Base-by-base conservation (phyloP, 257 asterid species). In the Solanum raphanifolium region DNA sequence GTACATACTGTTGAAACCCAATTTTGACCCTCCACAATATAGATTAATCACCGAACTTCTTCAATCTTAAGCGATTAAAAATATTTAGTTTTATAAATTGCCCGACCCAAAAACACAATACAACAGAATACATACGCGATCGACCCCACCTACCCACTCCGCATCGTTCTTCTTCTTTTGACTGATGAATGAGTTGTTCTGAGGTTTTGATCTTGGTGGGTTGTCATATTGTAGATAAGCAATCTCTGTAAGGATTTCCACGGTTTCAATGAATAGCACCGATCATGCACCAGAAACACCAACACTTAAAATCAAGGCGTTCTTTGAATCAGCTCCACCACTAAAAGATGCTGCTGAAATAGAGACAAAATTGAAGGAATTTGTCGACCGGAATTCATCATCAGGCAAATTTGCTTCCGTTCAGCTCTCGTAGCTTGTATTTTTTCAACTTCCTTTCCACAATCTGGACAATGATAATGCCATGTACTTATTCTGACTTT, bases 311-410 rank as follows among this genome's bases (percentile, higher is more conserved):
- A 87, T 94, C 81, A 90, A 92, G 74, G 90, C 93, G 34, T 97
- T 97, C 95, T 95, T 97, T 88, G 94, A 92, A 82, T 95, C 98
- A 39, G 96, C 98, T 46, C 99, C 99, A 86, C 92, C 99, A 83
- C 91, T 97, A 66, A 94, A 92, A 90, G 94, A 94, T 90, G 92
- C 85, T 55, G 92, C 90, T 39, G 94, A 93, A 82, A 91, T 92
- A 91, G 92, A 89, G 85, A 89, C 84, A 52, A 92, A 90, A 84
- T 43, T 94, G 23, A 89, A 93, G 84, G 96, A 91, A 76, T 95
- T 97, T 87, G 69, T 91, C 3, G 71, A 81, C 31, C 91, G 84
- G 65, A 92, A 88, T 86, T 87, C 89, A 38, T 65, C 84, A 83
- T 65, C 94, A 84, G 98, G 98, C 84, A 91, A 90, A 92, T 87